Percentiles rank a stretch among this genome's conserved stretches.
These are phyloP conservation scores for Bipolaris sorokiniana DNA, from an alignment of 2,329 filamentous ascomycete genomes.

Conservation along the genomic window DNA sequence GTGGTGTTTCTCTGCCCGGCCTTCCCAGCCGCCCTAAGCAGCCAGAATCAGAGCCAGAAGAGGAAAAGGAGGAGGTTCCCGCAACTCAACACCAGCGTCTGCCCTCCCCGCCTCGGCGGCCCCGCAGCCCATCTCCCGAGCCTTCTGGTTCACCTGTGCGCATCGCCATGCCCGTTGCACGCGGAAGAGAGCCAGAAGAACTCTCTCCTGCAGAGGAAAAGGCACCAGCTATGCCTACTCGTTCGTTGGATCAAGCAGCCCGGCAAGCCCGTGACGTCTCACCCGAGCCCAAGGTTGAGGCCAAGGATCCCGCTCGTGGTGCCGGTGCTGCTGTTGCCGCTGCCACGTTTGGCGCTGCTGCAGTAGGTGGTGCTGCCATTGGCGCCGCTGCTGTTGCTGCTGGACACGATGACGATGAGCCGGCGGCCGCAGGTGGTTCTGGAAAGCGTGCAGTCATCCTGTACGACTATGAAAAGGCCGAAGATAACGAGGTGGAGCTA, in stretches of 20 bases:
- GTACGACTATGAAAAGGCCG: conserved; percentile 97
- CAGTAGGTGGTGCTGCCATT: conserved; percentile 53
- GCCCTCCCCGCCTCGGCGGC: conserved; percentile 51
- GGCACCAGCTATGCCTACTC: conserved; percentile 66
- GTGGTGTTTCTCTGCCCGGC: conserved; percentile 79
- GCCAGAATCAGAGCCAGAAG: conserved; percentile 47
- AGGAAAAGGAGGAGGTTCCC: conserved; percentile 54
- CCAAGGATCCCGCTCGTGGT: conserved; percentile 61
- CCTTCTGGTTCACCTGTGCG: conserved; percentile 76
- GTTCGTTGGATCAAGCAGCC: conserved; percentile 66
- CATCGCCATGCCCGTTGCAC: conserved; percentile 82
- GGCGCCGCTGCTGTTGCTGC: conserved; percentile 48
- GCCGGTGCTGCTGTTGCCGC: conserved; percentile 55
- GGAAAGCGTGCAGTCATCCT: conserved; percentile 79
- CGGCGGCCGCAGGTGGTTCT: conserved; percentile 43
- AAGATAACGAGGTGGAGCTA: conserved; percentile 95
- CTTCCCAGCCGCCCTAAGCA: conserved; percentile 66
- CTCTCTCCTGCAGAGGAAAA: conserved; percentile 59
- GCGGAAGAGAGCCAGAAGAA: conserved; percentile 59
- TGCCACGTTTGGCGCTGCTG: conserved; percentile 51
- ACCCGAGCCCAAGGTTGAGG: conserved; percentile 68
- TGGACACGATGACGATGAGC: conserved; percentile 44
- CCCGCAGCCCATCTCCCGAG: conserved; percentile 56
- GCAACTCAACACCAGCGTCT: conserved; percentile 59
- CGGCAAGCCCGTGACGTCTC: conserved; percentile 69